Evolutionary conservation across 495 filamentous ascomycete species (phyloP), one percentile per base, ranked within the genome.

Genomic region (Annulohypoxylon stygium): DNA sequence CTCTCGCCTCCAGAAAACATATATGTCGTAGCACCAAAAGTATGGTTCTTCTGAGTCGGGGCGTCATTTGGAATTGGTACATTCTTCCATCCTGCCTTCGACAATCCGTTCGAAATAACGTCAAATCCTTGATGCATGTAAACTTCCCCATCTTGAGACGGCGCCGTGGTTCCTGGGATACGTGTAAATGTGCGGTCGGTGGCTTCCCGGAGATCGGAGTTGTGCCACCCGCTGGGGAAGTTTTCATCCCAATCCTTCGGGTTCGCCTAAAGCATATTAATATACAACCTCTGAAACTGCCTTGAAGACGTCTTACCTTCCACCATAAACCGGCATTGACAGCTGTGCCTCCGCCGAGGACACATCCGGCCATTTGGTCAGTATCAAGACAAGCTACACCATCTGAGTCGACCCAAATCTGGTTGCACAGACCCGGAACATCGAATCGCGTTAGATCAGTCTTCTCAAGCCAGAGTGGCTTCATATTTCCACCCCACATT

Each of bases 321-420:
- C 83, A 87, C 83, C 83, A 87, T 23, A 87, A 79, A 37, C 85
- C 88, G 53, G 91, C 90, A 76, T 95, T 94, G 70, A 94, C 85
- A 33, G 91, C 91, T 26, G 90, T 90, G 59, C 91, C 91, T 73
- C 92, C 92, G 47, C 92, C 92, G 51, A 95, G 89, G 59, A 94
- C 87, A 78, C 92, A 95, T 25, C 91, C 92, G 55, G 91, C 91
- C 88, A 91, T 93, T 72, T 91, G 89, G 63, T 88, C 89, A 18
- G 89, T 90, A 77, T 94, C 90, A 2, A 85, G 83, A 80, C 92
- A 93, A 67, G 88, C 86, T 76, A 91, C 88, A 68, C 86, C 91
- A 39, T 81, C 82, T 18, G 87, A 89, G 74, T 89, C 88, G 53
- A 84, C 83, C 88, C 87, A 93, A 75, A 91, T 91, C 77, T 90